Evolutionary conservation across 2,329 filamentous ascomycete species (phyloP), one percentile per base, ranked within the genome.

Genomic region (Clarireedia sp.): DNA sequence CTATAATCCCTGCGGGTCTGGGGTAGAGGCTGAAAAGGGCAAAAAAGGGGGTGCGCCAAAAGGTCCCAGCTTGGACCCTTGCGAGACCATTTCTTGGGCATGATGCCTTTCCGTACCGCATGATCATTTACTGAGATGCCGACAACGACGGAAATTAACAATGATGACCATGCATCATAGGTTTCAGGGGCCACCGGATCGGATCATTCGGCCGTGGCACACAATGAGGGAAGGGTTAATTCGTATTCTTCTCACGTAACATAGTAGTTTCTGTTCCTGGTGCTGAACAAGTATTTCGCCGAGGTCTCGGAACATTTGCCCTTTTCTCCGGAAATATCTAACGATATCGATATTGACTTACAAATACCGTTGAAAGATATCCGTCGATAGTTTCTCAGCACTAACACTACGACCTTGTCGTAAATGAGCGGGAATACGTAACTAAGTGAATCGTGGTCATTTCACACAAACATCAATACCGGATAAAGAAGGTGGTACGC

Each of bases 111-210:
- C 29, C 29, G 29, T 33, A 33, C 17, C 24, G 17, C 37, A 54
- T 54, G 37, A 54, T 54, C 51, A 41, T 24, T 19, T 17, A 33
- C 36, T 3, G 14, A 9, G 17, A 33, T 10, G n/a, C 21, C 14
- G 36, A 50, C 33, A n/a, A 37, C 16, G 23, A 8, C 52, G 24
- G 38, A 50, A 17, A 44, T 55, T 24, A 49, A 49, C 17, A 19
- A 16, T 36, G 44, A 54, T 21, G 17, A 12, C 17, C 36, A 33
- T 48, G 24, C 19, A 50, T 24, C 46, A 50, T 48, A 14, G 10
- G 17, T 36, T 6, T 14, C 5, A 43, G 19, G n/a, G 16, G 10
- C 37, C 52, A 55, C 52, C 46, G 26, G 52, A 50, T 55, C 52
- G 46, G 19, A 55, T 50, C 52, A 55, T 55, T 55, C 41, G 26